A percentile compares a stretch with the other conserved stretches of the same genome.
Conservation (phyloP, 331 rosid species). For the Rhamnella rubrinervis region DNA sequence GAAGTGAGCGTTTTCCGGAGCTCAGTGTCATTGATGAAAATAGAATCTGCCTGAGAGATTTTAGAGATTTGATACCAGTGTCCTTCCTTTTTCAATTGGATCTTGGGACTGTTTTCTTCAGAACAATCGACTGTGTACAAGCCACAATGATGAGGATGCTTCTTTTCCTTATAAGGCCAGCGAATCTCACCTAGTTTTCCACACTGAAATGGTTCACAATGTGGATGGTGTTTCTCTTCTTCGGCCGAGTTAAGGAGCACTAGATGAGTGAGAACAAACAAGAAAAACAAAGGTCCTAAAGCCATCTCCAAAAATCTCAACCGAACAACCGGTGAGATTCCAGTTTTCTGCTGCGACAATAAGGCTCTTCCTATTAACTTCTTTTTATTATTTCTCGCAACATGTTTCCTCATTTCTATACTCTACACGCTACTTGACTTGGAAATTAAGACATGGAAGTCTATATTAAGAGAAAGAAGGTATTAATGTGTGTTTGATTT, state of each 20-base stretch:
- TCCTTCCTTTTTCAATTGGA: conserved; percentile 31
- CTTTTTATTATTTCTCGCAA: background rate
- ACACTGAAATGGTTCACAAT: background rate
- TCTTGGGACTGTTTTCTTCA: fast-evolving
- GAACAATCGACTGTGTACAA: conserved; percentile 2
- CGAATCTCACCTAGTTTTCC: fast-evolving
- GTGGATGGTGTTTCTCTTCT: fast-evolving
- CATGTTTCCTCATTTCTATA: background rate
- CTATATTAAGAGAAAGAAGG: background rate
- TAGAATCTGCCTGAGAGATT: background rate
- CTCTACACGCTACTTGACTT: conserved; percentile 23
- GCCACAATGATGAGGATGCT: conserved; percentile 23
- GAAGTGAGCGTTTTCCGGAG: fast-evolving
- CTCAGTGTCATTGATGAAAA: fast-evolving
- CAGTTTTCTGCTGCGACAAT: background rate
- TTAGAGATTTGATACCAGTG: background rate
- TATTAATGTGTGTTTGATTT: too few relatives aligned
- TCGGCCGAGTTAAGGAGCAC: conserved; percentile 11
- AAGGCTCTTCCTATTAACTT: background rate
- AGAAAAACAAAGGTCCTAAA: background rate
- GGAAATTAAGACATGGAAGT: conserved; percentile 16
- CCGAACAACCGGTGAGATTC: background rate
- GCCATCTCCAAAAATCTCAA: conserved; percentile 15
- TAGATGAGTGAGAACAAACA: conserved; percentile 11
- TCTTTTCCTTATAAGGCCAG: conserved; percentile 24